Evolutionary conservation across 2,329 filamentous ascomycete species (phyloP).

Genomic region (Fusarium avenaceum): DNA sequence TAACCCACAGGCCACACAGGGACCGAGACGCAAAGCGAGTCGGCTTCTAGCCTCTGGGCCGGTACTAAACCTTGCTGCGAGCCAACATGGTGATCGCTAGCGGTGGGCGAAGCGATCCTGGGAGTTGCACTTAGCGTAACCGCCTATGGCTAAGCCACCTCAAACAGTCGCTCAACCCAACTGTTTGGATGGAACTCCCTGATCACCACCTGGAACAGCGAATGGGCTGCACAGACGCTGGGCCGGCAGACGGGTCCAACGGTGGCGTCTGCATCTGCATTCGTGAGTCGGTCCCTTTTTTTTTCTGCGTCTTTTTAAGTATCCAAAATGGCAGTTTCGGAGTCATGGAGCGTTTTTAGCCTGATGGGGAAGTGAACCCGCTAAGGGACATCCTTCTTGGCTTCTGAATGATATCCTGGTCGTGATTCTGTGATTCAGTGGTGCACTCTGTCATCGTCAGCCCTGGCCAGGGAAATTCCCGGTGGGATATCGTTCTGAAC

Average conservation of each 20-base stretch:
- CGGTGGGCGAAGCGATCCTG: slow-evolving; percentile 33
- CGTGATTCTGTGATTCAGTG: background rate
- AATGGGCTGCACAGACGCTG: slow-evolving; percentile 33
- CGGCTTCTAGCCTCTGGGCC: slow-evolving; percentile 36
- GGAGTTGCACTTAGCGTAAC: slow-evolving; percentile 41
- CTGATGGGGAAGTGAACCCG: slow-evolving; percentile 23
- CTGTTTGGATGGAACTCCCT: slow-evolving; percentile 32
- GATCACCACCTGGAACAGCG: slow-evolving; percentile 45
- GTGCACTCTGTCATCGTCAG: slow-evolving; percentile 5
- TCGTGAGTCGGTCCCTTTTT: slow-evolving; percentile 32
- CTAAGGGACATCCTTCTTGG: slow-evolving; percentile 12
- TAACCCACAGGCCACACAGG: slow-evolving; percentile 15
- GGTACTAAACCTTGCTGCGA: slow-evolving; percentile 13
- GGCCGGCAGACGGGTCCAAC: slow-evolving; percentile 32
- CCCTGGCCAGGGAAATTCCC: slow-evolving; percentile 15
- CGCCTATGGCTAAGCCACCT: slow-evolving; percentile 34
- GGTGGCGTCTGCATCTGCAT: slow-evolving; percentile 40
- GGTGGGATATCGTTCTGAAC: slow-evolving; percentile 7
- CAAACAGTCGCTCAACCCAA: slow-evolving; percentile 36
- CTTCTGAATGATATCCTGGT: background rate
- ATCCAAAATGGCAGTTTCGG: slow-evolving; percentile 32
- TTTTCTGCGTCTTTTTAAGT: slow-evolving; percentile 31
- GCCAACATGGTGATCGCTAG: slow-evolving; percentile 38
- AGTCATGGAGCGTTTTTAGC: slow-evolving; percentile 29
- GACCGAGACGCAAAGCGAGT: slow-evolving; percentile 24